Evolutionary conservation across 257 asterid species (phyloP).

Genomic region (Solanum ossicruentum): DNA sequence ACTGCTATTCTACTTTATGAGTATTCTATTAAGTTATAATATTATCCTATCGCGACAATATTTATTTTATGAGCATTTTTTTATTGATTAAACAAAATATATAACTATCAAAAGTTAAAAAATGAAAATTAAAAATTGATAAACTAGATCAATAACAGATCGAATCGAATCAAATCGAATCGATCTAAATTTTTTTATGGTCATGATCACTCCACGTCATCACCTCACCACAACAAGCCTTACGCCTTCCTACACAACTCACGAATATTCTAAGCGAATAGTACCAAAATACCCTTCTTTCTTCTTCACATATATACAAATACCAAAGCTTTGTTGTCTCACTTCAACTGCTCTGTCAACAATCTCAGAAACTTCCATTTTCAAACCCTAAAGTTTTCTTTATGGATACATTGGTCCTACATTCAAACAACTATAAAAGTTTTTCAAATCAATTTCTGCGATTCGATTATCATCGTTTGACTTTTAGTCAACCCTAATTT

Average conservation of each 20-base stretch:
- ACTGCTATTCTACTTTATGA: too few relatives aligned
- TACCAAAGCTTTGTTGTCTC: neutral
- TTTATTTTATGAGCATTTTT: too few relatives aligned
- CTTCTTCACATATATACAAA: neutral
- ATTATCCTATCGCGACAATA: too few relatives aligned
- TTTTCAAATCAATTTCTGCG: conserved; percentile 15
- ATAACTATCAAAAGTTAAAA: too few relatives aligned
- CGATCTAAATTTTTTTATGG: too few relatives aligned
- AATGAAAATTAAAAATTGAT: too few relatives aligned
- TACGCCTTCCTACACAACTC: neutral
- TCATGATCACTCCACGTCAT: conserved; percentile 8
- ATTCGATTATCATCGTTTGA: conserved; percentile 19
- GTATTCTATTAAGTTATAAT: too few relatives aligned
- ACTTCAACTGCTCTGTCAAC: neutral
- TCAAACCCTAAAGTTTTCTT: neutral
- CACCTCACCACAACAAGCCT: neutral
- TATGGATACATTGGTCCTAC: conserved; percentile 24
- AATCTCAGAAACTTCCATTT: neutral
- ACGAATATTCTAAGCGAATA: conserved; percentile 19
- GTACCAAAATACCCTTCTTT: neutral
- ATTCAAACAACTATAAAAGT: conserved; percentile 6
- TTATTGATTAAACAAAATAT: too few relatives aligned
- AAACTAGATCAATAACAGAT: too few relatives aligned
- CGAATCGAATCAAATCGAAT: too few relatives aligned
- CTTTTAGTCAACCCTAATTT: conserved; percentile 24